Conservation (phyloP, 257 asterid species). For the Nicotiana attenuata region DNA sequence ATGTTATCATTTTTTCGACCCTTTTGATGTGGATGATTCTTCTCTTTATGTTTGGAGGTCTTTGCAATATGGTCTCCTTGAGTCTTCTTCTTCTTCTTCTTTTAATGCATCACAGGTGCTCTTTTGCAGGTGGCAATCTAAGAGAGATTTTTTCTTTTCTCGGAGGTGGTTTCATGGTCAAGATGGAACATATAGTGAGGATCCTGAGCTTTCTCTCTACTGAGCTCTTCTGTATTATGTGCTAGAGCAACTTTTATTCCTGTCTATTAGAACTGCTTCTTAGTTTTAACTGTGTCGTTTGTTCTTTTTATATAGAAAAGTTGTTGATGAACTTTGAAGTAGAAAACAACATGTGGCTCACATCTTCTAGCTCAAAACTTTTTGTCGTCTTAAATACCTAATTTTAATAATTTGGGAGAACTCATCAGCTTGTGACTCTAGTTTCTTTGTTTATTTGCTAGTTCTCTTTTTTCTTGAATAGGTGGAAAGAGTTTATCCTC, state of each 20-base stretch:
- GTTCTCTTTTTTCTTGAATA: not conserved
- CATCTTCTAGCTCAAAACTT: not conserved
- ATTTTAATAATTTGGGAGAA: not conserved
- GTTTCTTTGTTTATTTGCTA: not conserved
- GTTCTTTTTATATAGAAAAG: not conserved
- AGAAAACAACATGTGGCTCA: not conserved
- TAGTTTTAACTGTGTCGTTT: not conserved
- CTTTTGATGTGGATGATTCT: not conserved
- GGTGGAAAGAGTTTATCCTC: not conserved
- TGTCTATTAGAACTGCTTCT: not conserved
- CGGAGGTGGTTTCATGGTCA: conserved; percentile 98
- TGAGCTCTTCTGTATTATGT: not conserved
- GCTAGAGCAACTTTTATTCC: not conserved
- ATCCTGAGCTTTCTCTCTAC: conserved; percentile 2
- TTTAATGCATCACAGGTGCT: conserved; percentile 6
- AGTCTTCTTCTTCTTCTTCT: conserved; percentile 6
- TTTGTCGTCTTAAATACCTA: not conserved
- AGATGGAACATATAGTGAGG: conserved; percentile 96
- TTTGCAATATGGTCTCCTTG: conserved; percentile 15
- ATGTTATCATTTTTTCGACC: not conserved
- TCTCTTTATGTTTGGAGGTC: not conserved
- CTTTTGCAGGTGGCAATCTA: conserved; percentile 81
- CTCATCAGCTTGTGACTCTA: not conserved
- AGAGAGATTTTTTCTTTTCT: conserved; percentile 89
- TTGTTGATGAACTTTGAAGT: not conserved